Base-by-base conservation (phyloP, 164 flowering plant genomes). In the Liriodendron chinense region DNA sequence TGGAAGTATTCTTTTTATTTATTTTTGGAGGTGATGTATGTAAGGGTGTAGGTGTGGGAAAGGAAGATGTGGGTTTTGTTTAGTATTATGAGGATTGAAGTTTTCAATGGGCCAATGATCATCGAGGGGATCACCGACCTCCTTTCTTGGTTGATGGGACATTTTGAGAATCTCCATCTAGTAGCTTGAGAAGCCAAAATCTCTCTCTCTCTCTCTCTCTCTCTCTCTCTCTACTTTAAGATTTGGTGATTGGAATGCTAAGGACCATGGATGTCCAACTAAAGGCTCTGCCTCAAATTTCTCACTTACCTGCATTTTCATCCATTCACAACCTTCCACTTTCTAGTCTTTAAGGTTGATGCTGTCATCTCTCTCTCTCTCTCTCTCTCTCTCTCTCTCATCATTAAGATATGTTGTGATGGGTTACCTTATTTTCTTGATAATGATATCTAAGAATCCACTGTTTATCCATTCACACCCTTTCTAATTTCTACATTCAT, bases 81-180 rank as follows among this genome's bases (percentile, higher is more conserved):
- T 70, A 70, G 48, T 78, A 21, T 28, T 73, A 16, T 67, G 59
- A 34, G 77, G 65, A 72, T 53, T 82, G 74, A 77, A 76, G 68
- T 65, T 74, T 80, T 82, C 79, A 77, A 82, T 74, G 78, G 78
- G 72, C 80, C 77, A 83, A 81, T 82, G 78, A 81, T 83, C 78
- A 79, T 66, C 7, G 59, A 80, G 74, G 75, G 83, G 81, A 76
- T 76, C 83, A 81, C 85, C 87, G 83, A 78, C 83, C 78, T 69
- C 66, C 63, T 71, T 67, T 67, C 72, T 73, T 71, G 78, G 48
- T 85, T 81, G 86, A 83, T 83, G 76, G 78, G 86, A 83, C 84
- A 57, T 81, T 83, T 80, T 75, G 62, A 78, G 85, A 85, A 85
- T 85, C 86, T 85, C 69, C 74, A 47, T 26, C 16, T 9, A 12